Evolutionary conservation across 2,329 filamentous ascomycete genomes (phyloP).

Genomic region (Exophiala lecanii-corni): DNA sequence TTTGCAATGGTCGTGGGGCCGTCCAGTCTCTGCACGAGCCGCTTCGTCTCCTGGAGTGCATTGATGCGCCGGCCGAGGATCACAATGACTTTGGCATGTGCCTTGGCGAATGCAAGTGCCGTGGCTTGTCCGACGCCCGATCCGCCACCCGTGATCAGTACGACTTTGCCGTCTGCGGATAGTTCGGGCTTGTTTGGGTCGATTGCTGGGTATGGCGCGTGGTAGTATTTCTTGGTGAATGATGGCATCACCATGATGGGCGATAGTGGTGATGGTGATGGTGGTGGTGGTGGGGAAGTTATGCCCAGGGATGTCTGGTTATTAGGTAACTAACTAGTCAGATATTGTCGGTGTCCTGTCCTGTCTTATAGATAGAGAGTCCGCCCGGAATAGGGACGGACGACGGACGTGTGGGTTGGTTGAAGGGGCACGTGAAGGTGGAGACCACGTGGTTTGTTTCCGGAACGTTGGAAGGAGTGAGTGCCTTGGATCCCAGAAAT

Average conservation of each 20-base stretch:
- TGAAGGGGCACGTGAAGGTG: too few species aligned
- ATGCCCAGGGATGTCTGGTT: too few species aligned
- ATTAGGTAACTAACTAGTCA: too few species aligned
- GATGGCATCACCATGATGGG: conserved; percentile 8
- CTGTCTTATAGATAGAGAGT: too few species aligned
- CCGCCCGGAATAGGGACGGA: too few species aligned
- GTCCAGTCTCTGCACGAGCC: background rate
- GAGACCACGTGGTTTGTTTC: too few species aligned
- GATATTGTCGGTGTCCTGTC: too few species aligned
- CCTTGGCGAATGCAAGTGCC: conserved; percentile 32
- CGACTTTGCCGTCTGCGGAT: conserved; percentile 21
- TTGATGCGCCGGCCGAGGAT: conserved; percentile 1
- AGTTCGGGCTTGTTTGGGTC: conserved; percentile 28
- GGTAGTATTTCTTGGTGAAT: conserved; percentile 28
- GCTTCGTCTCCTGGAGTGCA: conserved; percentile 1
- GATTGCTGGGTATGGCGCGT: conserved; percentile 30
- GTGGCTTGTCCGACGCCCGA: conserved; percentile 28
- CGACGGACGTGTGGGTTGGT: too few species aligned
- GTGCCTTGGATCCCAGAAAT: too few species aligned
- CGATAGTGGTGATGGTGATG: too few species aligned
- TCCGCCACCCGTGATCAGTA: conserved; percentile 28
- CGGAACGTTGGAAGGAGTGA: too few species aligned
- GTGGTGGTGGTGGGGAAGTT: too few species aligned
- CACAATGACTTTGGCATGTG: conserved; percentile 30
- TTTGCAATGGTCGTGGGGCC: background rate